Base-by-base conservation (phyloP, 768 basidiomycete genomes). In the Gloeostereum incarnatum region DNA sequence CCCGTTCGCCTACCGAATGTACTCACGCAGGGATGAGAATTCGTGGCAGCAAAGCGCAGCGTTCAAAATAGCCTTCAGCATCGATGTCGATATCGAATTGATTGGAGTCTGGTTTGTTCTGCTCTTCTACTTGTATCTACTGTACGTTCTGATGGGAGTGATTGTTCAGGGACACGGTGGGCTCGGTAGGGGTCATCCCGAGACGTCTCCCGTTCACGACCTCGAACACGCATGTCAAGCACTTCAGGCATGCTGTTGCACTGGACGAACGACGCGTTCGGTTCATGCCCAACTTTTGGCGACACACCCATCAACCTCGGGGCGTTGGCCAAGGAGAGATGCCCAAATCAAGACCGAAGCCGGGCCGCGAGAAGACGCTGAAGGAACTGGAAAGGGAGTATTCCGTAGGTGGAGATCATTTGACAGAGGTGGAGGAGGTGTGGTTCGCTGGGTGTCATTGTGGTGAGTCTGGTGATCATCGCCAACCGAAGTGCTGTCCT, bases 361-460 rank as follows among this genome's bases (percentile, higher is more conserved):
- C n/a, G n/a, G n/a, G n/a, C n/a, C n/a, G 21, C n/a, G 33, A 34
- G n/a, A 34, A 20, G 4, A 3, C 21, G 11, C 33, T 34, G n/a
- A 14, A 4, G 11, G 33, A 34, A 20, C 19, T 34, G 14, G 33
- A 34, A 20, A 14, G 11, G 11, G 21, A 34, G 33, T 34, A 34
- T 7, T 13, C n/a, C 4, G 44, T 57, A 16, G 51, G 45, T 13
- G 52, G 57, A 3, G 54, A 57, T 17, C 48, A 53, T 13, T 31
- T 52, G 36, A 86, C 84, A 1, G 60, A 86, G 41, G 73, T 84
- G 3, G 65, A 73, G 33, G 84, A 89, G 47, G 86, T 89, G 1
- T 88, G 86, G 85, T 89, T 88, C 47, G 56, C 82, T 3, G 85
- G 85, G 0, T 74, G 69, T 47, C 84, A 87, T 45, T 73, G 72